Conservation (phyloP, 2,329 filamentous ascomycete species). For the Cladosporium austrohemisphaericum region DNA sequence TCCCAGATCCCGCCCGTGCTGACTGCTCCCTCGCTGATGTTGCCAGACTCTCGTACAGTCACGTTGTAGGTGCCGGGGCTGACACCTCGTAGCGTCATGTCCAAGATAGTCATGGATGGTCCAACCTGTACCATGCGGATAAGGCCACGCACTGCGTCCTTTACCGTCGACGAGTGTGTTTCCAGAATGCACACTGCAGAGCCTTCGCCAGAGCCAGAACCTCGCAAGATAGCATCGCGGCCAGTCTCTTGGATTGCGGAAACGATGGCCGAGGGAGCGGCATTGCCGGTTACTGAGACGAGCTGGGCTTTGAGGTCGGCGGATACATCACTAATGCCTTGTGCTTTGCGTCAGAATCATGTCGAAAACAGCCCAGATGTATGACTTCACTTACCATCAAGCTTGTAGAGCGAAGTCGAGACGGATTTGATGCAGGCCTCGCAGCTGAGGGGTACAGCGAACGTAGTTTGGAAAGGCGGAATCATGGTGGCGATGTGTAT, state of each 20-base stretch:
- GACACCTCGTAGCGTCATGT: constrained; percentile 81
- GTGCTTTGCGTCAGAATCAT: not conserved
- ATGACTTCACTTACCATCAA: constrained; percentile 53
- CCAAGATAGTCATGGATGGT: constrained; percentile 72
- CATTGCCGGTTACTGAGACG: constrained; percentile 82
- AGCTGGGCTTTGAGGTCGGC: constrained; percentile 79
- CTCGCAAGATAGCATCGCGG: constrained; percentile 88
- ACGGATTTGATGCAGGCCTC: constrained; percentile 84
- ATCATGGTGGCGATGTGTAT: constrained; percentile 25
- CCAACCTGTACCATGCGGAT: constrained; percentile 92
- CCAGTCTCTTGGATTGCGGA: constrained; percentile 84
- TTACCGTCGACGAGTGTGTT: constrained; percentile 62
- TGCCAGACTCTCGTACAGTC: constrained; percentile 78
- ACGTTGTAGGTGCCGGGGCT: constrained; percentile 77
- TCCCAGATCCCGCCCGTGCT: constrained; percentile 84
- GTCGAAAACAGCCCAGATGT: not conserved
- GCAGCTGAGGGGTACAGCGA: constrained; percentile 91
- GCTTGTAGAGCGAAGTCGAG: constrained; percentile 69
- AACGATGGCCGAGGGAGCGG: constrained; percentile 85
- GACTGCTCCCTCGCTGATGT: constrained; percentile 77
- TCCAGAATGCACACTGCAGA: constrained; percentile 95
- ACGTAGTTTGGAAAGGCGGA: constrained; percentile 67
- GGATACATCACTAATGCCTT: constrained; percentile 77
- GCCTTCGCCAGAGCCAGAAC: constrained; percentile 75
- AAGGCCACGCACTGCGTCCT: constrained; percentile 74